phyloP scores from a whole-genome alignment of 495 filamentous ascomycete species.

The Aspergillus bertholletiae region DNA sequence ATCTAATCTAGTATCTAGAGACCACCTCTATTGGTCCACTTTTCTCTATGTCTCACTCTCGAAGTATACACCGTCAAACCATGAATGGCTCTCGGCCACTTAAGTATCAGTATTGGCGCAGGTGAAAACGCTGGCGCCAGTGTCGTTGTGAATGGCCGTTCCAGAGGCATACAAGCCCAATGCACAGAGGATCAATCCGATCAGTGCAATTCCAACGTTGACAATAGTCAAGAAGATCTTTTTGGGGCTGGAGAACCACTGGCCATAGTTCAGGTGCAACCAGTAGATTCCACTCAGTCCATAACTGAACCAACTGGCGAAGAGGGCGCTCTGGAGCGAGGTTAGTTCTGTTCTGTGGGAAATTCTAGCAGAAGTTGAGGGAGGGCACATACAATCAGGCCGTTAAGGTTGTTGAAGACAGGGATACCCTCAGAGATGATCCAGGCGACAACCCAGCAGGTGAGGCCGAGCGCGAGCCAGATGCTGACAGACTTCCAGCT shows the following conservation, averaged over 20 bases:
- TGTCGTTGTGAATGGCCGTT: constrained; percentile 38
- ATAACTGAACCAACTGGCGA: constrained; percentile 42
- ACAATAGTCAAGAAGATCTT: constrained; percentile 29
- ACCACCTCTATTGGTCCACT: too few species aligned
- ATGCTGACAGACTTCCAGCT: constrained; percentile 41
- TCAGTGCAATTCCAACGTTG: constrained; percentile 23
- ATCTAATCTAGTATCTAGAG: too few species aligned
- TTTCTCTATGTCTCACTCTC: too few species aligned
- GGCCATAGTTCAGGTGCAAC: constrained; percentile 36
- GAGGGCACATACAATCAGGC: constrained; percentile 27
- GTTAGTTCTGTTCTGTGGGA: too few species aligned
- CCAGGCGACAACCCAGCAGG: constrained; percentile 61
- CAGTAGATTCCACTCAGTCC: constrained; percentile 42
- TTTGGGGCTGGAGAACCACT: constrained; percentile 26
- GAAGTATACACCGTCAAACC: too few species aligned
- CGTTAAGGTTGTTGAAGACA: constrained; percentile 60
- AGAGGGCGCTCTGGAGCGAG: constrained; percentile 28
- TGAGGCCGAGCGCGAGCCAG: constrained; percentile 54
- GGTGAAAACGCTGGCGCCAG: constrained; percentile 25
- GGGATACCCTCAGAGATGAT: constrained; percentile 68
- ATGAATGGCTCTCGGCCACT: too few species aligned
- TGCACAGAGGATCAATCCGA: constrained; percentile 28
- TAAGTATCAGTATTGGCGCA: constrained; percentile 29
- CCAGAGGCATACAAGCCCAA: constrained; percentile 39
- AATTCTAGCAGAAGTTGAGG: neutral